Evolutionary conservation across 306 rosid genomes (phyloP).

Genomic region (Styphnolobium japonicum): DNA sequence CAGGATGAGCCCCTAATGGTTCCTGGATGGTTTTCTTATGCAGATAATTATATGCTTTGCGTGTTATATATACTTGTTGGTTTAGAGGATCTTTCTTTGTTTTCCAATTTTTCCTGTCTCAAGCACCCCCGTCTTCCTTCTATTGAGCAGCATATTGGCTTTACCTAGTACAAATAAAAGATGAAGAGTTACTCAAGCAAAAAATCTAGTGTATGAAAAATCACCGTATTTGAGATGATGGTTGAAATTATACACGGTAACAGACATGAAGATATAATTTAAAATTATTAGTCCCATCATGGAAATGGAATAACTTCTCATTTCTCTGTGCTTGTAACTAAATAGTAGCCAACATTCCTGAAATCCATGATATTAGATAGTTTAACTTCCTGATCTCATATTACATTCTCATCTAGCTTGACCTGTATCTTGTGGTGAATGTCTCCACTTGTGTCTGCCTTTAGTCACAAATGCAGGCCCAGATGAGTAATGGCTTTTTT

Average conservation of each 20-base stretch:
- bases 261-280: not conserved
- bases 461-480: not conserved
- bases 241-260: not conserved
- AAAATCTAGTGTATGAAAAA: not conserved
- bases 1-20: not conserved
- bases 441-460: not conserved
- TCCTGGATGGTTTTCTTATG: not conserved
- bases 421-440: not conserved
- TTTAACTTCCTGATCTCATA: not conserved
- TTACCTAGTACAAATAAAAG: not conserved
- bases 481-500: not conserved
- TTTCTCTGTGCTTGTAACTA: not conserved
- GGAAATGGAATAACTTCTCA: not conserved
- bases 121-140: not conserved
- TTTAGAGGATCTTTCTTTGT: not conserved
- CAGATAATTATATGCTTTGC: conserved; percentile 8
- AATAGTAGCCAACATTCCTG: not conserved
- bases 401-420: not conserved
- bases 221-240: not conserved
- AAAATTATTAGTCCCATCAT: not conserved
- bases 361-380: conserved; percentile 5
- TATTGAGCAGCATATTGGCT: not conserved
- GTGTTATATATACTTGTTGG: not conserved
- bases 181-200: not conserved
- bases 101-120: not conserved